Base-by-base conservation (phyloP, 73 alveolate species). In the Symbiodinium pilosum region DNA sequence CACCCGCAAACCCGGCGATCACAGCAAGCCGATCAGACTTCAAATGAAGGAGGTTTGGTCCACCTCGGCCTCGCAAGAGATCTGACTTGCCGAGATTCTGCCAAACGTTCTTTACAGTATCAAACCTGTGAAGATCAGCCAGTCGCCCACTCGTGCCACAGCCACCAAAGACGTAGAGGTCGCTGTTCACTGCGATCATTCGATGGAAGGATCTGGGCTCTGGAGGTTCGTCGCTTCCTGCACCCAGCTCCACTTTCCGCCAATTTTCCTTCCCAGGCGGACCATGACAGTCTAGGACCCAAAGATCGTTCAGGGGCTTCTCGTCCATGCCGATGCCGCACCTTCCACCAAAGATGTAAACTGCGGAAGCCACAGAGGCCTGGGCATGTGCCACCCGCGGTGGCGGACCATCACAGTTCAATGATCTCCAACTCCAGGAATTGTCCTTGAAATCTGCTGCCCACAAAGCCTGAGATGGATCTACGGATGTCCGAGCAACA, bases 1-100 rank as follows among this genome's bases (percentile, higher is more conserved):
- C 40, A 69, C 92, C 92, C 6, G 92, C 92, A 69, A 83, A 83
- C 40, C 92, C 92, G 38, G 69, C 56, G 18, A 83, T 41, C 39
- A 83, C 92, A 9, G 92, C 92, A 42, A 83, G 92, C 69, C 64
- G 34, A 28, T 83, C 39, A 26, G 86, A 75, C 41, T 38, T 41
- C 69, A 39, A 83, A 83, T 39, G 92, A 24, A 83, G 54, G 69
- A 83, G 92, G 21, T 39, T 41, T 28, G 92, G 56, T 36, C 92
- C 92, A 39, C 92, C 92, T 12, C 92, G n/a, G 64, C 92, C 92
- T 38, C 69, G 56, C 69, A 39, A 40, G 38, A 30, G 43, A 7
- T 39, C 11, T 12, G 92, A 42, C 26, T 30, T 83, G 24, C 54
- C 92, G 26, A 83, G 64, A 28, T 40, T 39, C n/a, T 42, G 56